These are phyloP conservation scores for Yamadazyma sp. DNA, from an alignment of 805 yeast species.

Conservation along the genomic window DNA sequence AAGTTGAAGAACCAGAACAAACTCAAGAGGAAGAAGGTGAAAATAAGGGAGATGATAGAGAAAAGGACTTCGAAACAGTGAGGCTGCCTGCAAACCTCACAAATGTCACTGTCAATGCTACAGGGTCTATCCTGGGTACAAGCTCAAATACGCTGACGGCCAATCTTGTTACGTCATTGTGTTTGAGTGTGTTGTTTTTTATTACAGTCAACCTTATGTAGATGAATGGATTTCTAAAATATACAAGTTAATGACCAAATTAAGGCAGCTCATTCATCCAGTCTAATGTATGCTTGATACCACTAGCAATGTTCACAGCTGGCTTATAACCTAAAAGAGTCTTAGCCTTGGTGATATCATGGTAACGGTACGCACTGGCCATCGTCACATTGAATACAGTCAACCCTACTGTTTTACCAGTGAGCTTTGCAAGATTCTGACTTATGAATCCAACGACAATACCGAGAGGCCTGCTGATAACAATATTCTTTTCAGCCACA, in stretches of 20 bases:
- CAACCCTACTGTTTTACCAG: constrained; percentile 87
- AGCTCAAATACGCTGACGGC: constrained; percentile 1
- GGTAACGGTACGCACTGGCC: constrained; percentile 91
- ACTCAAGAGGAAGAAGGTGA: constrained; percentile 1
- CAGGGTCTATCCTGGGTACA: background rate
- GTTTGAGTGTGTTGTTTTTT: background rate
- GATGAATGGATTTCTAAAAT: no score
- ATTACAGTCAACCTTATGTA: background rate
- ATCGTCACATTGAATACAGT: constrained; percentile 93
- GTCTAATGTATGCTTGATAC: constrained; percentile 73
- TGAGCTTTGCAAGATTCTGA: constrained; percentile 65
- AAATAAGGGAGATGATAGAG: background rate
- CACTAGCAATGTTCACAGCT: constrained; percentile 71
- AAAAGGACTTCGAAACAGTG: no score
- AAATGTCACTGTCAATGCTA: background rate
- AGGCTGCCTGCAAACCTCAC: background rate
- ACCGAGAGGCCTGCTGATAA: constrained; percentile 72
- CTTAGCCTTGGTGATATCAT: constrained; percentile 87
- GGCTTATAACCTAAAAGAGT: constrained; percentile 76
- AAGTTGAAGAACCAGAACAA: background rate
- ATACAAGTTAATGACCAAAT: background rate
- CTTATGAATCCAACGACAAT: constrained; percentile 78
- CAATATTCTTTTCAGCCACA: constrained; percentile 66
- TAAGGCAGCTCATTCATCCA: constrained; percentile 77
- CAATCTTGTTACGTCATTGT: background rate